Conservation (phyloP, 1,284 basidiomycete species). For the Puccinia horiana region DNA sequence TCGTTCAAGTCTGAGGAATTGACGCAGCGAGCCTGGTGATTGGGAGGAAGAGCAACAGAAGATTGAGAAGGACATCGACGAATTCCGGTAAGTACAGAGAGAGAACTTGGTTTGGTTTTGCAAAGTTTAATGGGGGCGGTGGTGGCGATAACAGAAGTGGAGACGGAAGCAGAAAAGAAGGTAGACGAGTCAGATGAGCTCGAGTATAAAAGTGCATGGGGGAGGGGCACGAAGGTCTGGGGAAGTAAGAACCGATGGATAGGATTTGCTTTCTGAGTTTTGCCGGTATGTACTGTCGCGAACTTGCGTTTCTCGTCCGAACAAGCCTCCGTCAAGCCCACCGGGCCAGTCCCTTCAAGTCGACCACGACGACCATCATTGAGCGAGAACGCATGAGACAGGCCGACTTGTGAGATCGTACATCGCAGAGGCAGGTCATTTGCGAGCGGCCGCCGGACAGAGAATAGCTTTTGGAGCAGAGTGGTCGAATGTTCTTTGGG, state of each 20-base stretch:
- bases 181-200: not conserved
- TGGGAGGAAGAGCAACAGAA: not conserved
- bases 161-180: conserved; percentile 16
- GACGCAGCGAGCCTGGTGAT: not conserved
- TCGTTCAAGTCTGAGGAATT: conserved; percentile 10
- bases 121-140: not conserved
- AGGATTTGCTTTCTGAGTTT: not conserved
- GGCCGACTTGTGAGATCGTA: conserved; percentile 23
- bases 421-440: conserved; percentile 2
- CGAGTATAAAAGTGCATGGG: not conserved
- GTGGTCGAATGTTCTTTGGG: not conserved
- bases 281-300: not conserved
- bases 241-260: not conserved
- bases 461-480: not conserved
- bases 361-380: not conserved
- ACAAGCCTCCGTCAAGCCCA: not conserved
- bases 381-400: conserved; percentile 14
- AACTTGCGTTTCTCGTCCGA: not conserved
- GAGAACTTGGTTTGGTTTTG: not conserved
- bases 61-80: not conserved
- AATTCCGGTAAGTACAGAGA: not conserved
- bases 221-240: not conserved
- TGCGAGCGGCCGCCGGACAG: not conserved
- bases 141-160: not conserved
- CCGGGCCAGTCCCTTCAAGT: not conserved